Conservation (phyloP, 78 protist genomes). For the Protostelium mycophagum region DNA sequence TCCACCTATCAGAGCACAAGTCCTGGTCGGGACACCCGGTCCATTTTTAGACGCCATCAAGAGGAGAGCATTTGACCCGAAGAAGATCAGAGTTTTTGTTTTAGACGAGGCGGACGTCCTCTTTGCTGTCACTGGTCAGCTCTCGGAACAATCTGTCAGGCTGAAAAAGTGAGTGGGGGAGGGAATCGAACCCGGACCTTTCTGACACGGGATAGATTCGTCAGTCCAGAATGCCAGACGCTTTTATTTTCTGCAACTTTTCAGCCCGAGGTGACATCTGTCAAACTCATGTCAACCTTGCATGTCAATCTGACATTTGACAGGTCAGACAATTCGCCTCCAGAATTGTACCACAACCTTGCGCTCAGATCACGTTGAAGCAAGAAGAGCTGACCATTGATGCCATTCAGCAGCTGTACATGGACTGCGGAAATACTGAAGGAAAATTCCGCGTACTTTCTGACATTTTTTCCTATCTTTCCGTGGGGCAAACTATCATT, state of each 20-base stretch:
- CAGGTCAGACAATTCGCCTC: constrained; percentile 1
- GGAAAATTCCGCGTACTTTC: constrained; percentile 56
- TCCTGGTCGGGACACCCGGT: constrained; percentile 91
- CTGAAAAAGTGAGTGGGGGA: constrained; percentile 6
- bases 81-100: constrained; percentile 48
- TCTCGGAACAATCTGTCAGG: constrained; percentile 27
- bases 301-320: not conserved
- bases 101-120: constrained; percentile 84
- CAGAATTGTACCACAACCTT: constrained; percentile 58
- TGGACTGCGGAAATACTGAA: constrained; percentile 38
- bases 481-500: constrained; percentile 80
- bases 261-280: not conserved
- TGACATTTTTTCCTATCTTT: constrained; percentile 71
- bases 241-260: not conserved
- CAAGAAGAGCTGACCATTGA: constrained; percentile 69
- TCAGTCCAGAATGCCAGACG: not conserved
- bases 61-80: constrained; percentile 10
- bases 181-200: not conserved
- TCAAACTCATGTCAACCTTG: too few relatives aligned
- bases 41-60: constrained; percentile 21
- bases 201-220: not conserved
- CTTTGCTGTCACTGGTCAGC: constrained; percentile 26
- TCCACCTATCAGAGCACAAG: constrained; percentile 23
- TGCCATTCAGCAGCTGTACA: constrained; percentile 78
- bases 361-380: constrained; percentile 45